phyloP scores from a whole-genome alignment of 345 rosid genomes.

The Limnanthes douglasii region DNA sequence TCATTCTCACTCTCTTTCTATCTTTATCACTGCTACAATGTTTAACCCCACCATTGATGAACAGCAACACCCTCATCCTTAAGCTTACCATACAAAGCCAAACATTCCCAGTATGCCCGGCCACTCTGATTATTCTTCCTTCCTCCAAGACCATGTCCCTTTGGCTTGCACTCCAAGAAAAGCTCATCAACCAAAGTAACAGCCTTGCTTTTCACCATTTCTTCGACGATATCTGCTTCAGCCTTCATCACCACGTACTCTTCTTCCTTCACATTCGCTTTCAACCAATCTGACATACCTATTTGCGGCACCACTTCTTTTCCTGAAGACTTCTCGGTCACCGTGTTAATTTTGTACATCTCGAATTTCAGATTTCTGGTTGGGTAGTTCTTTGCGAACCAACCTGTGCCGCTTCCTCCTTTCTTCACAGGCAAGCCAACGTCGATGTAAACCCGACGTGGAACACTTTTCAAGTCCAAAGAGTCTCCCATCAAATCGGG shows the following conservation, averaged over 20 bases:
- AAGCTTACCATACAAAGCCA: slow-evolving; percentile 67
- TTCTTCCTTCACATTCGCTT: slow-evolving; percentile 41
- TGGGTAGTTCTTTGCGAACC: slow-evolving; percentile 60
- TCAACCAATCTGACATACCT: slow-evolving; percentile 58
- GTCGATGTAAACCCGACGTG: slow-evolving; percentile 50
- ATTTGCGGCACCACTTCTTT: slow-evolving; percentile 9
- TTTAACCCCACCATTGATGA: slow-evolving; percentile 81
- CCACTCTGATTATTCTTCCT: slow-evolving; percentile 12
- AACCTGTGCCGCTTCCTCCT: slow-evolving; percentile 36
- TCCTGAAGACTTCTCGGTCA: slow-evolving; percentile 11
- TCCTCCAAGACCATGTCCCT: slow-evolving; percentile 17
- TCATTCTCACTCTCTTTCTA: slow-evolving; percentile 6
- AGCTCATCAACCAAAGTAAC: slow-evolving; percentile 61
- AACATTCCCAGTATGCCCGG: slow-evolving; percentile 72
- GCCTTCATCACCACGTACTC: slow-evolving; percentile 84
- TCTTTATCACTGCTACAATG: slow-evolving; percentile 7
- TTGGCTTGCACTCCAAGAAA: slow-evolving; percentile 74
- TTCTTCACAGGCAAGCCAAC: slow-evolving; percentile 29
- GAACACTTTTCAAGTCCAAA: slow-evolving; percentile 40
- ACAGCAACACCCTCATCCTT: slow-evolving; percentile 72
- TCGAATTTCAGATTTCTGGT: slow-evolving; percentile 51
- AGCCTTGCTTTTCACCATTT: slow-evolving; percentile 44
- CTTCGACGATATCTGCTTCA: slow-evolving; percentile 62
- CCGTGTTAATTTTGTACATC: slow-evolving; percentile 50
- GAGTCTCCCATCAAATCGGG: slow-evolving; percentile 50